A percentile compares a stretch with the other conserved stretches of the same genome.
Evolutionary conservation across 2,329 filamentous ascomycete species (phyloP).

Genomic region (Fusarium tanahbumbuense): DNA sequence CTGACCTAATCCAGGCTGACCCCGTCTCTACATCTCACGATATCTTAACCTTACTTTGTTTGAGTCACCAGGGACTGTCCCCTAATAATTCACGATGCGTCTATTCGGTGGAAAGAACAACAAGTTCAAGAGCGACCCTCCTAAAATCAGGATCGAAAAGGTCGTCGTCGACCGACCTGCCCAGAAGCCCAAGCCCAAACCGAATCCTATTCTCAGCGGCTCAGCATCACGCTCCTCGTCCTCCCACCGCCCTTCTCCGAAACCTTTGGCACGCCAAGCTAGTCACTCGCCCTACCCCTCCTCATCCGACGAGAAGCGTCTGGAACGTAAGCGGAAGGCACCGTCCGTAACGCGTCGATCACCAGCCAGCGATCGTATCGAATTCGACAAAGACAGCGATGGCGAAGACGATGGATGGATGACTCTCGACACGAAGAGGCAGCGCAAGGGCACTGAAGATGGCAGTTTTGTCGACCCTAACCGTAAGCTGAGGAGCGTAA

Average conservation of each 20-base stretch:
- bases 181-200: slow-evolving; percentile 53
- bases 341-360: slow-evolving; percentile 54
- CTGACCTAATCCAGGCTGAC: slow-evolving; percentile 34
- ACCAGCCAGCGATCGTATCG: slow-evolving; percentile 61
- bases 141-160: slow-evolving; percentile 64
- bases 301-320: slow-evolving; percentile 53
- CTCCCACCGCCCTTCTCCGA: slow-evolving; percentile 56
- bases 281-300: slow-evolving; percentile 58
- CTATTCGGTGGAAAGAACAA: slow-evolving; percentile 57
- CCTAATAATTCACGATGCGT: slow-evolving; percentile 48
- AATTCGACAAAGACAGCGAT: slow-evolving; percentile 64
- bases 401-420: slow-evolving; percentile 66
- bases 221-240: slow-evolving; percentile 51
- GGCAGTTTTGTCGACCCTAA: slow-evolving; percentile 59
- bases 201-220: slow-evolving; percentile 48
- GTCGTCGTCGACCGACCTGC: slow-evolving; percentile 57
- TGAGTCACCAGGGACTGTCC: slow-evolving; percentile 18
- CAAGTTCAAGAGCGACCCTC: slow-evolving; percentile 64
- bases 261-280: slow-evolving; percentile 53
- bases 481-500: slow-evolving; percentile 59
- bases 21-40: slow-evolving; percentile 12
- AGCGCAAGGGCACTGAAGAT: slow-evolving; percentile 56
- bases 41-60: neutral
- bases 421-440: slow-evolving; percentile 61
- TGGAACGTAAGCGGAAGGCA: slow-evolving; percentile 63